Evolutionary conservation across 257 asterid species (phyloP).

Genomic region (Solanum verrucosum): DNA sequence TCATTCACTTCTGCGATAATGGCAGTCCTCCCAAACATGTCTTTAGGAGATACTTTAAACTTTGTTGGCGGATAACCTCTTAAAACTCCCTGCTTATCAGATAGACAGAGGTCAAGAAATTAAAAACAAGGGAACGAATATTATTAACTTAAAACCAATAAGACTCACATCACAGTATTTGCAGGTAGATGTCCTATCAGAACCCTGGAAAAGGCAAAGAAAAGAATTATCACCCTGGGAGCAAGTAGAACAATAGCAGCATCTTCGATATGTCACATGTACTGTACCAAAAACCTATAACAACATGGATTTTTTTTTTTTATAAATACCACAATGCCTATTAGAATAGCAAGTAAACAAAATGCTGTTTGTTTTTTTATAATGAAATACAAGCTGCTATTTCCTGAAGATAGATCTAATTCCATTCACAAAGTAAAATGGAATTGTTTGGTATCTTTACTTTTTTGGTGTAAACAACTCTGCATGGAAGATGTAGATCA

Average conservation of each 20-base stretch:
- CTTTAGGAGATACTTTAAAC: conserved; percentile 68
- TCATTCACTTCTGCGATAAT: conserved; percentile 63
- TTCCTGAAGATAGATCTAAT: too few species aligned
- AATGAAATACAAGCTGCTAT: background rate
- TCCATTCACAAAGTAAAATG: too few species aligned
- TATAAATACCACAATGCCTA: background rate
- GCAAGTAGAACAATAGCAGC: background rate
- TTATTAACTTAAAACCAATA: conserved; percentile 3
- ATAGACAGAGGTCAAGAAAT: conserved; percentile 18
- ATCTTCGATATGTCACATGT: background rate
- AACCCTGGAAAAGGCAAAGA: conserved; percentile 40
- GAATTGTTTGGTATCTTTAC: too few species aligned
- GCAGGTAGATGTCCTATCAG: conserved; percentile 39
- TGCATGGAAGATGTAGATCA: too few species aligned
- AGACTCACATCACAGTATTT: conserved; percentile 80
- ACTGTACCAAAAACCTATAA: background rate
- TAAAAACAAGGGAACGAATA: background rate
- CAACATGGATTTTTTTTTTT: background rate
- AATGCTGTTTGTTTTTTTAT: background rate
- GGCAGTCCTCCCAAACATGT: conserved; percentile 58
- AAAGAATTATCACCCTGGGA: conserved; percentile 14
- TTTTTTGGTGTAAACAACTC: too few species aligned
- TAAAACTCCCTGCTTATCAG: conserved; percentile 49
- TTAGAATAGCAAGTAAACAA: background rate
- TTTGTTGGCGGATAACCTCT: conserved; percentile 63